A percentile compares a stretch with the other conserved stretches of the same genome.
Conservation (phyloP, 768 basidiomycete genomes). For the Glaciozyma martinii region DNA sequence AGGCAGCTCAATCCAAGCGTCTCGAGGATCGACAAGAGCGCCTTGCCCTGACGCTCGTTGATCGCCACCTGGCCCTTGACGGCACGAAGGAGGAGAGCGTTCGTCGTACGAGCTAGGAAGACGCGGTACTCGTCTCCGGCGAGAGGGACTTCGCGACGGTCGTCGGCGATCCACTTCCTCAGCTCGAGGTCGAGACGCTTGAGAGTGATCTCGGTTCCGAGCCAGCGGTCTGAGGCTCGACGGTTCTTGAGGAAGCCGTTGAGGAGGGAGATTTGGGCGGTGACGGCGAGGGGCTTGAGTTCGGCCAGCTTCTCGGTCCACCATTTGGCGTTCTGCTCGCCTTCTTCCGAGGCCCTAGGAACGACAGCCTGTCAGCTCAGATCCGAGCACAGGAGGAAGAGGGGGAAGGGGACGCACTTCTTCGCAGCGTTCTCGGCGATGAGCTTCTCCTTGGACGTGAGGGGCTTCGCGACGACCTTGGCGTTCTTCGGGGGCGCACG, state of each 20-base stretch:
- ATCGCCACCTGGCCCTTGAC: conserved; percentile 43
- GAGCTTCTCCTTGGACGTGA: conserved; percentile 40
- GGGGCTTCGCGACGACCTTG: conserved; percentile 37
- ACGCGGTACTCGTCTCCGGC: conserved; percentile 48
- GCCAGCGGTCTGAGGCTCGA: conserved; percentile 43
- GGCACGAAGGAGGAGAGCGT: conserved; percentile 26
- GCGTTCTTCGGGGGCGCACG: conserved; percentile 10
- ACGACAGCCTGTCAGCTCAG: background rate
- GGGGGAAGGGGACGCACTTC: conserved; percentile 9
- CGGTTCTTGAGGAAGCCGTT: conserved; percentile 46
- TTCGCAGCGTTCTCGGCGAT: conserved; percentile 30
- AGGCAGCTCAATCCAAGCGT: conserved; percentile 19
- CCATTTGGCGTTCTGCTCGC: conserved; percentile 43
- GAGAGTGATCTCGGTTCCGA: conserved; percentile 50
- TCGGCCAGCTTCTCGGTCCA: conserved; percentile 48
- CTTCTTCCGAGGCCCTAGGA: conserved; percentile 16
- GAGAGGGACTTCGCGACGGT: conserved; percentile 39
- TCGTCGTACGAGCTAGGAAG: conserved; percentile 43
- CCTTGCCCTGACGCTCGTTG: conserved; percentile 39
- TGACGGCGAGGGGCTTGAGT: conserved; percentile 39
- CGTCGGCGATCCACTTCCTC: conserved; percentile 49
- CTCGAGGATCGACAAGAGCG: conserved; percentile 39
- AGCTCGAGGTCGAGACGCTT: conserved; percentile 52
- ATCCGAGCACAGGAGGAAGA: background rate
- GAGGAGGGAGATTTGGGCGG: conserved; percentile 40